Base-by-base conservation (phyloP, 2,329 filamentous ascomycete species). In the Pezicula radicicola region DNA sequence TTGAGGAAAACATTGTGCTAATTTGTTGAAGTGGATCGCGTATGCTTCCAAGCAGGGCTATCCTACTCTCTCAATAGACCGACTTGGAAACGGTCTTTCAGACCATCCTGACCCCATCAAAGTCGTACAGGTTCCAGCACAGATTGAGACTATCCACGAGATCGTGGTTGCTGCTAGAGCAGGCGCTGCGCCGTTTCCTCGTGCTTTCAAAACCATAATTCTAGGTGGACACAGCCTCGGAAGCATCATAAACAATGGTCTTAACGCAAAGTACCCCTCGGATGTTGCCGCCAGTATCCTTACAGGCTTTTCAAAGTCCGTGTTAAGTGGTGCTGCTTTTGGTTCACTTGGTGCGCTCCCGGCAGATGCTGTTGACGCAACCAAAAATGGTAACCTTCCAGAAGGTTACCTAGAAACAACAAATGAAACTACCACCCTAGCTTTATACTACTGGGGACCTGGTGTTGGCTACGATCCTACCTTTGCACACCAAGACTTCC, bases 161-260 rank as follows among this genome's bases (percentile, higher is more conserved):
- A 54, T 66, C 18, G 55, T 65, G 41, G 21, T 46, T 7, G 25
- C 25, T 2, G 49, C 60, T 13, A 50, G 58, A 16, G 39, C 50
- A 4, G 58, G 55, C 15, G 39, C 15, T 19, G 35, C 58, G 16
- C 47, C 58, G 2, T 41, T 55, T 10, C 47, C 50, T 30, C 54
- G 55, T 9, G 13, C 40, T 21, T 66, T 66, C 57, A 40, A 50
- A 3, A 59, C 57, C 4, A 52, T 67, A 16, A 60, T 65, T 41
- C 60, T 55, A 25, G 62, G 59, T 12, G 65, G 65, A 6, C 63
- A 65, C 47, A 59, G 51, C 21, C 59, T 56, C 25, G 65, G 63
- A 16, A 63, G 60, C 3, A 50, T 62, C 10, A 37, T 62, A 4
- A 57, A 52, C n/a, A 60, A 62, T 49, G 42, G 44, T 6, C 44